phyloP scores from a whole-genome alignment of 306 rosid genomes.

The Carpinus viminea region DNA sequence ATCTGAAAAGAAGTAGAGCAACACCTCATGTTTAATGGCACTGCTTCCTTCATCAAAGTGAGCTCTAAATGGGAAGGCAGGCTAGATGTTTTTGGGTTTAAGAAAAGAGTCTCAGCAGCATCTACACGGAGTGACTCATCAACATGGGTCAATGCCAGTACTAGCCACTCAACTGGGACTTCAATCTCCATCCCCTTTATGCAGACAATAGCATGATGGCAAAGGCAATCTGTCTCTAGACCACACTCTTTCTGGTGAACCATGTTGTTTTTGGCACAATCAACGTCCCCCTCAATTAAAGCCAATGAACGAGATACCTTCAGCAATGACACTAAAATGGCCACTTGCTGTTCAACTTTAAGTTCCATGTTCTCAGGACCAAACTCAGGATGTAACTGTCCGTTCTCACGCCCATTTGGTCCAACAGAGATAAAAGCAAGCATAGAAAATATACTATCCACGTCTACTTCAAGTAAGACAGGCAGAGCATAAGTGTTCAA shows the following conservation, averaged over 20 bases:
- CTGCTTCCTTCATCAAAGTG: conserved; percentile 74
- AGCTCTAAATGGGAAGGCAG: conserved; percentile 92
- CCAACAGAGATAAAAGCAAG: conserved; percentile 72
- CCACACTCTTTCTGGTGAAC: conserved; percentile 26
- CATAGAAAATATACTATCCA: conserved; percentile 85
- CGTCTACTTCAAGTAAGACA: conserved; percentile 78
- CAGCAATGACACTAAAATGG: conserved; percentile 87
- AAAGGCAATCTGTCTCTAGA: conserved; percentile 32
- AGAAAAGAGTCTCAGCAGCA: conserved; percentile 89
- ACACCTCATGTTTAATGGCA: conserved; percentile 95
- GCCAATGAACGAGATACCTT: conserved; percentile 94
- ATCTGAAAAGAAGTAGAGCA: conserved; percentile 94
- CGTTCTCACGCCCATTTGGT: conserved; percentile 50
- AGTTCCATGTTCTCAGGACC: conserved; percentile 46
- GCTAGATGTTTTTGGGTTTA: conserved; percentile 90
- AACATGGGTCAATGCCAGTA: conserved; percentile 82
- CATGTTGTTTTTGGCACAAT: conserved; percentile 56
- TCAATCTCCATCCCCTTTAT: conserved; percentile 73
- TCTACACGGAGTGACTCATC: conserved; percentile 96
- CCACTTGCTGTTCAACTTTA: conserved; percentile 84
- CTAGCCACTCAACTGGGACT: conserved; percentile 84
- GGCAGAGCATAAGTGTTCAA: conserved; percentile 88
- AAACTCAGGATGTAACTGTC: conserved; percentile 45
- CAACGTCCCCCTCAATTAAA: conserved; percentile 90
- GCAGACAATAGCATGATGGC: conserved; percentile 58